These are phyloP conservation scores for Pichia rugopelliculosa DNA, from an alignment of 805 yeast species.

Conservation along the genomic window DNA sequence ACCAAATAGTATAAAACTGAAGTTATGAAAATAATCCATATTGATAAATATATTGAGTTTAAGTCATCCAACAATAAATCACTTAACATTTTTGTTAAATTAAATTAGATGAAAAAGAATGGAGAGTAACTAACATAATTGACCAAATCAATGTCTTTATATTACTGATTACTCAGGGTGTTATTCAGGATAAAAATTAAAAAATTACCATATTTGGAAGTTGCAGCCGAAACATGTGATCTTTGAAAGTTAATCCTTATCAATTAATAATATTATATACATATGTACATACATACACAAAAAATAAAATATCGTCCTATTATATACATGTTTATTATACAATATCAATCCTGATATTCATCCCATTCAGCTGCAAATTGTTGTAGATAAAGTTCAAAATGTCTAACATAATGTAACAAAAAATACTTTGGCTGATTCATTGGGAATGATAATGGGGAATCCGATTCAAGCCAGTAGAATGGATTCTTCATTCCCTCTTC, in stretches of 20 bases:
- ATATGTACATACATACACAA: too few relatives aligned
- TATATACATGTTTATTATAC: too few relatives aligned
- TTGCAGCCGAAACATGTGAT: neutral
- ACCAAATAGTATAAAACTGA: constrained; percentile 14
- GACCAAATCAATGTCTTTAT: too few relatives aligned
- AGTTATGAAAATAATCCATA: constrained; percentile 5
- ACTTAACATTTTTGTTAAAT: neutral
- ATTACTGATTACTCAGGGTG: too few relatives aligned
- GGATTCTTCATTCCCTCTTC: constrained; percentile 16
- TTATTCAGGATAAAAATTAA: neutral
- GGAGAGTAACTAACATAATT: too few relatives aligned
- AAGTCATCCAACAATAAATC: neutral
- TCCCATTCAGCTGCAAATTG: constrained; percentile 22
- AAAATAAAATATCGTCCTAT: too few relatives aligned
- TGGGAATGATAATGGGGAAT: constrained; percentile 65
- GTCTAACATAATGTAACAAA: constrained; percentile 21
- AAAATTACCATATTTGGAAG: neutral
- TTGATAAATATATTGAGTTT: neutral
- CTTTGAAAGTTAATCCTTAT: too few relatives aligned
- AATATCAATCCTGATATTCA: constrained; percentile 1
- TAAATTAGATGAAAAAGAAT: neutral
- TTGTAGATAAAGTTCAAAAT: constrained; percentile 21
- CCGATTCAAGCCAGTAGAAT: constrained; percentile 56
- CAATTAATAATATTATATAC: too few relatives aligned
- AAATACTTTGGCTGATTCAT: constrained; percentile 62